Percentiles rank a stretch among this genome's conserved stretches.
These are phyloP conservation scores for Lophiostoma macrostomum DNA, from an alignment of 495 filamentous ascomycete species.

Conservation along the genomic window DNA sequence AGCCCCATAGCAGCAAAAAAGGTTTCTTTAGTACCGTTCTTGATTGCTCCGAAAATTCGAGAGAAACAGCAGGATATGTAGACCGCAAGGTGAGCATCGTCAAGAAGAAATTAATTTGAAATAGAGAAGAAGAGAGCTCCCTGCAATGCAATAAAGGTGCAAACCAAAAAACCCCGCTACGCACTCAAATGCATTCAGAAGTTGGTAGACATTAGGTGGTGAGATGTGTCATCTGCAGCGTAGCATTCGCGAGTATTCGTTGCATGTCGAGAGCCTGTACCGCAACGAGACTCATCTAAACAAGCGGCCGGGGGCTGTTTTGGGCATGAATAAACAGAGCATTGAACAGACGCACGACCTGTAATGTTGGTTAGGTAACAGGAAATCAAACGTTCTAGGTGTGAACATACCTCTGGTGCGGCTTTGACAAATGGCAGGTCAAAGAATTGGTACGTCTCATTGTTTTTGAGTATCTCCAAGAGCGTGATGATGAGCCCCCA, in stretches of 20 bases:
- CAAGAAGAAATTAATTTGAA: conserved; percentile 12
- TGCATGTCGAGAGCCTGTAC: background rate
- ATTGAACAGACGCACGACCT: conserved; percentile 32
- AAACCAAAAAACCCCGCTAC: conserved; percentile 24
- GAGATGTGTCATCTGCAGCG: conserved; percentile 2
- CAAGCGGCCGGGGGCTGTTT: conserved; percentile 30
- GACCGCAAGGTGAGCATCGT: conserved; percentile 2
- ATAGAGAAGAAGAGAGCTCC: conserved; percentile 11
- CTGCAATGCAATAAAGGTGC: conserved; percentile 27
- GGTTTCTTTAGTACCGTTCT: background rate
- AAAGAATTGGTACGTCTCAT: conserved; percentile 84
- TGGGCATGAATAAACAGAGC: conserved; percentile 32
- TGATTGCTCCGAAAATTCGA: background rate
- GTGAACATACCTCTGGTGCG: conserved; percentile 67
- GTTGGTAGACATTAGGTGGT: conserved; percentile 25
- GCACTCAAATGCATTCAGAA: conserved; percentile 34
- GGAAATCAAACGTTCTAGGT: background rate
- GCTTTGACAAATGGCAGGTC: conserved; percentile 87
- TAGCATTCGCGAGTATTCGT: background rate
- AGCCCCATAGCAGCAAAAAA: background rate
- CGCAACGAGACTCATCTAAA: conserved; percentile 3
- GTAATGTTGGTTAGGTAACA: background rate
- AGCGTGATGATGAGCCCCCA: conserved; percentile 93
- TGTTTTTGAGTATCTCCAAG: conserved; percentile 86
- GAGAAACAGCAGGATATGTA: background rate